phyloP scores from a whole-genome alignment of 495 filamentous ascomycete species.

The Trichoderma erinaceum region DNA sequence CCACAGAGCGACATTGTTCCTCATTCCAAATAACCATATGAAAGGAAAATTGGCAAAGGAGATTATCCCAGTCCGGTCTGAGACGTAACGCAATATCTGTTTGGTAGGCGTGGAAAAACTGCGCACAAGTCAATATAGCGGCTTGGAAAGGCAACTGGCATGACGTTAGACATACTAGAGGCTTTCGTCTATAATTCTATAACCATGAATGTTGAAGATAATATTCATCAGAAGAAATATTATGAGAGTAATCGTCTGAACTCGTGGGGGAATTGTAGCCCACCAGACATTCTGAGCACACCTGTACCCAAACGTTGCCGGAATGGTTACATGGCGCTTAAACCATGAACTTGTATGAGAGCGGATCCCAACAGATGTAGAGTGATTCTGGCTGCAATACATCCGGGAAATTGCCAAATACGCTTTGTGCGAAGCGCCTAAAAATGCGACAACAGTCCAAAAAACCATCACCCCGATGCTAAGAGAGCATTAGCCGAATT shows the following conservation, averaged over 20 bases:
- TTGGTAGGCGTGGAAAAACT: conserved; percentile 19
- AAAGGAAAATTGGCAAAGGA: conserved; percentile 30
- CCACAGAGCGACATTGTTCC: conserved; percentile 40
- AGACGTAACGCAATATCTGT: conserved; percentile 33
- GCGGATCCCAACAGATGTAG: background rate
- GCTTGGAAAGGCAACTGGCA: background rate
- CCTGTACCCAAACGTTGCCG: conserved; percentile 12
- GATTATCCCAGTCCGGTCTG: conserved; percentile 33
- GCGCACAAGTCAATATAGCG: background rate
- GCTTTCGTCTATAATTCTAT: conserved; percentile 25
- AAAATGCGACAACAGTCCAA: conserved; percentile 2
- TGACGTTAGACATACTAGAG: conserved; percentile 18
- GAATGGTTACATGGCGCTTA: conserved; percentile 2
- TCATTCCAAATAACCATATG: conserved; percentile 29
- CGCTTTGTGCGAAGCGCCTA: background rate
- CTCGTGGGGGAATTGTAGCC: conserved; percentile 14
- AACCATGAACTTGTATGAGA: background rate
- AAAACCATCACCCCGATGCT: conserved; percentile 12
- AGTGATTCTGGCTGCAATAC: background rate
- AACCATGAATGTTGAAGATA: conserved; percentile 27
- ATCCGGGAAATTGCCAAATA: background rate
- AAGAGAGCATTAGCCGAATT: background rate
- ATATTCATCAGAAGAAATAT: conserved; percentile 34
- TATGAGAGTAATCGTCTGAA: conserved; percentile 31
- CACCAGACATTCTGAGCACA: conserved; percentile 16